Evolutionary conservation across 2,329 filamentous ascomycete species (phyloP).

Genomic region (Alternaria angustiovoidea): DNA sequence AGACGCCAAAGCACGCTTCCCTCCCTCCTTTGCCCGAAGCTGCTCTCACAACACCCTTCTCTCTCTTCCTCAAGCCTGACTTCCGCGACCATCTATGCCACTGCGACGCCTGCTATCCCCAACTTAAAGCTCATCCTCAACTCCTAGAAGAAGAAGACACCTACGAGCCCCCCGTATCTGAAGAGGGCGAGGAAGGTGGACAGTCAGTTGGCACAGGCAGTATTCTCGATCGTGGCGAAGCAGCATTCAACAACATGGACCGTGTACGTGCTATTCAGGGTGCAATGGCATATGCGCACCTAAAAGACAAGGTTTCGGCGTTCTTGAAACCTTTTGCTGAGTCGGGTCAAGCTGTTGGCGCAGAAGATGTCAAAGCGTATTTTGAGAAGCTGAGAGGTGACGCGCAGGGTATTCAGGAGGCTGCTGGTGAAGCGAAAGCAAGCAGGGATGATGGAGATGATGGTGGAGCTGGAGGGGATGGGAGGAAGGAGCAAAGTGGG

Average conservation of each 20-base stretch:
- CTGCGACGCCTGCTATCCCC: slow-evolving; percentile 80
- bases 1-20: slow-evolving; percentile 66
- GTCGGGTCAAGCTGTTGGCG: slow-evolving; percentile 84
- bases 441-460: slow-evolving; percentile 34
- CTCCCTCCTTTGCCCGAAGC: slow-evolving; percentile 64
- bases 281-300: slow-evolving; percentile 96
- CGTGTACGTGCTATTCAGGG: slow-evolving; percentile 91
- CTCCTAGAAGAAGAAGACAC: slow-evolving; percentile 93
- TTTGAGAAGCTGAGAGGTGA: slow-evolving; percentile 95
- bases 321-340: slow-evolving; percentile 96
- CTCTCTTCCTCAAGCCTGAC: slow-evolving; percentile 79
- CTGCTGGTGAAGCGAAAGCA: slow-evolving; percentile 40
- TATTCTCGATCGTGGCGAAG: slow-evolving; percentile 89
- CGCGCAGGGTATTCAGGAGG: slow-evolving; percentile 69
- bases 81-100: slow-evolving; percentile 86
- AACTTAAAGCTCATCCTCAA: slow-evolving; percentile 74
- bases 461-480: slow-evolving; percentile 35
- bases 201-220: slow-evolving; percentile 75
- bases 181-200: slow-evolving; percentile 61
- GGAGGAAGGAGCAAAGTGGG: slow-evolving; percentile 51
- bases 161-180: slow-evolving; percentile 89
- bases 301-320: slow-evolving; percentile 94
- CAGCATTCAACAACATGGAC: slow-evolving; percentile 88
- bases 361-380: slow-evolving; percentile 95
- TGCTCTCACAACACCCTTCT: slow-evolving; percentile 68